Evolutionary conservation across 768 basidiomycete genomes (phyloP), one percentile per base, ranked within the genome.

Genomic region (Phaeolepiota aurea): DNA sequence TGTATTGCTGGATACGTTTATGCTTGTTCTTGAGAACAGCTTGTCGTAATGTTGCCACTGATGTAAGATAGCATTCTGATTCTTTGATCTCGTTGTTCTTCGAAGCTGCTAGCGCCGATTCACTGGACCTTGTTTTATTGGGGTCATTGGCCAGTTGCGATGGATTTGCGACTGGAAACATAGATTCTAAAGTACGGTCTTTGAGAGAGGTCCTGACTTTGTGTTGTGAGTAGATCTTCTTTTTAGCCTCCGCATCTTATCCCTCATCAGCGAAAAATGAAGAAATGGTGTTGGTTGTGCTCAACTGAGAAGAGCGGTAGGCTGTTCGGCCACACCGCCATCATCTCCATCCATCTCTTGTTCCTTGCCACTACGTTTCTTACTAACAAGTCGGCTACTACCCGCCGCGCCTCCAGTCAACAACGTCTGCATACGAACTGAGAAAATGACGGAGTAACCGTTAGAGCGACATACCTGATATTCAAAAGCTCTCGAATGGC

Each of bases 181-280:
- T 96, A 0, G 91, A 91, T 54, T 98, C 94, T 12, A 99, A 72
- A 0, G 93, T 98, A 23, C 93, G 78, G 43, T 93, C 87, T 32
- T 82, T 69, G 5, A 82, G 63, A 7, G 91, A 94, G 2, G 89
- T 92, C 42, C 94, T 79, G 39, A 97, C 87, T 72, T 96, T 94
- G 57, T 92, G 79, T 18, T 97, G 84, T 2, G 93, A 82, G 41
- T 75, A 70, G 0, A 69, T 55, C 53, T 82, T 82, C 52, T 72
- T 74, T 42, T 63, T 64, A 12, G 7, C 33, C 16, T n/a, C 33
- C 9, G 33, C 33, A 28, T 28, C 25, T 28, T 7, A n/a, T n/a
- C n/a, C n/a, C n/a, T n/a, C n/a, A n/a, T n/a, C n/a, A n/a, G n/a
- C n/a, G 28, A 31, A n/a, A 31, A n/a, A 31, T n/a, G 9, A n/a